Base-by-base conservation (phyloP, 345 rosid species). In the Dimocarpus longan region DNA sequence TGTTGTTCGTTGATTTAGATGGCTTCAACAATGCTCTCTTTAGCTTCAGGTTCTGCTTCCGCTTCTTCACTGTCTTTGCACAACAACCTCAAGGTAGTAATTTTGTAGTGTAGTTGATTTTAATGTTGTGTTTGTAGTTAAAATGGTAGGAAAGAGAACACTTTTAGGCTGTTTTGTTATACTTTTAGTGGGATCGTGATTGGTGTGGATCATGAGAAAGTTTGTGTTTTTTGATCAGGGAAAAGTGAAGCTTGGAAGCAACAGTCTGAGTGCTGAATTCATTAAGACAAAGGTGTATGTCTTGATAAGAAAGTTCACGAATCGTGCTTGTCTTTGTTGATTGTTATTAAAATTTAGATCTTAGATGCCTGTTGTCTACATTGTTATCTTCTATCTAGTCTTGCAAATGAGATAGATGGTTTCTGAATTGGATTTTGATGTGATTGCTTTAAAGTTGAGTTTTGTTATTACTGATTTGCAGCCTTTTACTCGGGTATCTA, bases 21-120 rank as follows among this genome's bases (percentile, higher is more conserved):
- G 98, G 96, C 97, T 82, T 91, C 95, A 0, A 74, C 91, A 64
- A 83, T 90, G 88, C 75, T 90, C 46, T 87, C 95, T 84, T 82
- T 89, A 16, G 90, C 90, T 80, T 86, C 85, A 37, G 86, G 82
- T 24, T 79, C 84, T 59, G 80, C 90, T 75, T 82, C 89, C 0
- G 80, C 89, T 76, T 82, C 89, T 76, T 84, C 90, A n/a, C 81
- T 87, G 3, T 83, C 90, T n/a, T 76, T 87, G 62, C 90, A 79
- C 48, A 90, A 86, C 18, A 81, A 79, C 56, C 85, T 77, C 81
- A 90, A 92, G 98, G 98, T 93, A 84, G 44, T 76, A 6, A 13
- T 66, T 48, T 42, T 28, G 46, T 69, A 15, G 62, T 8, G 4
- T 46, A 16, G 54, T 56, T 26, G 11, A 11, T 48, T 37, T 65